Evolutionary conservation across 2,329 filamentous ascomycete genomes (phyloP), one percentile per base, ranked within the genome.

Genomic region (Aspergillus oerlinghausenensis): DNA sequence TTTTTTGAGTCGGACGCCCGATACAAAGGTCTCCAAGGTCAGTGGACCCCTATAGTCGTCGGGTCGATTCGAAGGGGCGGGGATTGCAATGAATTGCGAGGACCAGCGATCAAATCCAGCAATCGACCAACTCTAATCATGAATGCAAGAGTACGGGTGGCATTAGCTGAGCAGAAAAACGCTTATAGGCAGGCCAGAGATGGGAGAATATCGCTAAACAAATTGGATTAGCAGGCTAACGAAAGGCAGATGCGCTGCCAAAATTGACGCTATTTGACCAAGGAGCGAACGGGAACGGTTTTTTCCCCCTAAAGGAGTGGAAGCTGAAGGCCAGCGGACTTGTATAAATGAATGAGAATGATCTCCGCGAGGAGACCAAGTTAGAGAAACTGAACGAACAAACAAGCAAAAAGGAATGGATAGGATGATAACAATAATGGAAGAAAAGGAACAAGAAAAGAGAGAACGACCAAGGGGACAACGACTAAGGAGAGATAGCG

Each of bases 201-300:
- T 42, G 32, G 6, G n/a, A 49, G 49, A 32, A 42, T 40, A n/a
- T 54, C 38, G 45, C n/a, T 45, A 19, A 8, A 38, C 29, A 35
- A 29, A 8, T 47, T 26, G 17, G 21, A 47, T 21, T 14, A 47
- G 23, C 43, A 47, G 5, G 23, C 29, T 7, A 35, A 51, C 10
- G 19, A 17, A 17, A n/a, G 21, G 29, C 29, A 21, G 26, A 38
- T 51, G 26, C 54, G 42, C 54, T 28, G 47, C 28, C 48, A 50
- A 51, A 43, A 26, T 54, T 49, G 42, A 48, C 32, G 26, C 43
- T 26, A 32, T 57, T 52, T 42, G 35, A 56, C 53, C 42, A 70
- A 70, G 54, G 67, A 70, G 61, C 66, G 69, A 64, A 68, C 60
- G 57, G 57, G 59, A 58, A 63, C 57, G 54, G 49, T 26, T 21